Evolutionary conservation across 225 moss, liverwort and hornwort genomes (phyloP).

Genomic region (Bryoerythrophyllum caledonicum): DNA sequence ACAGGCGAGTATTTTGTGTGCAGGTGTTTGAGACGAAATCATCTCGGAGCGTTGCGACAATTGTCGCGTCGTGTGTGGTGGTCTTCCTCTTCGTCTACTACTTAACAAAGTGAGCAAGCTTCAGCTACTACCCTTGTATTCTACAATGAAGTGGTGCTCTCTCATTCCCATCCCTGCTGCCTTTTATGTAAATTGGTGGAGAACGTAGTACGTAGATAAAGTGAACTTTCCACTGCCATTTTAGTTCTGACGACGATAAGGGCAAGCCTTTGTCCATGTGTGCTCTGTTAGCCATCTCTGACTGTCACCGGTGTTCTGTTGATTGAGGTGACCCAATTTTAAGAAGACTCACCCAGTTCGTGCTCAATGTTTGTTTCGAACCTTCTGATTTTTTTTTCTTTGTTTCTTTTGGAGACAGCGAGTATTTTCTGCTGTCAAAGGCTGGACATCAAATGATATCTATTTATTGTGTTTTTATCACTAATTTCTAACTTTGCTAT

Average conservation of each 20-base stretch:
- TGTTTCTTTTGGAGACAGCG: neutral
- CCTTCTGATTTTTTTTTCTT: conserved; percentile 2
- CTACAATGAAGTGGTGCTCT: conserved; percentile 23
- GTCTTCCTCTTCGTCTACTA: conserved; percentile 53
- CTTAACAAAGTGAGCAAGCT: conserved; percentile 37
- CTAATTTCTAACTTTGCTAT: neutral
- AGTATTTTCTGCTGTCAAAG: neutral
- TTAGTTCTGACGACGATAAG: conserved; percentile 35
- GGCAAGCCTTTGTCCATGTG: conserved; percentile 27
- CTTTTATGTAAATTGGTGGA: conserved; percentile 24
- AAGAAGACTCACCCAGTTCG: neutral
- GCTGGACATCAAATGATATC: neutral
- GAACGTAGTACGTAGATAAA: conserved; percentile 7
- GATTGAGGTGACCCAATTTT: conserved; percentile 29
- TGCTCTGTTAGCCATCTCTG: conserved; percentile 19
- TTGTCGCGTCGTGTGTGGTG: conserved; percentile 59
- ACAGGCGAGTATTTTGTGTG: conserved; percentile 20
- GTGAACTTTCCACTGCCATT: conserved; percentile 18
- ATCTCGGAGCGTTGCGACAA: conserved; percentile 66
- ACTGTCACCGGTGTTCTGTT: conserved; percentile 18
- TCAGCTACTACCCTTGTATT: conserved; percentile 21
- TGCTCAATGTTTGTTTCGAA: neutral
- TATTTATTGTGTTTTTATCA: neutral
- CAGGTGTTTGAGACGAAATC: conserved; percentile 94
- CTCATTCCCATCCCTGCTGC: conserved; percentile 23